Evolutionary conservation across 2,329 filamentous ascomycete genomes (phyloP), one percentile per base, ranked within the genome.

Genomic region (Fusarium concolor): DNA sequence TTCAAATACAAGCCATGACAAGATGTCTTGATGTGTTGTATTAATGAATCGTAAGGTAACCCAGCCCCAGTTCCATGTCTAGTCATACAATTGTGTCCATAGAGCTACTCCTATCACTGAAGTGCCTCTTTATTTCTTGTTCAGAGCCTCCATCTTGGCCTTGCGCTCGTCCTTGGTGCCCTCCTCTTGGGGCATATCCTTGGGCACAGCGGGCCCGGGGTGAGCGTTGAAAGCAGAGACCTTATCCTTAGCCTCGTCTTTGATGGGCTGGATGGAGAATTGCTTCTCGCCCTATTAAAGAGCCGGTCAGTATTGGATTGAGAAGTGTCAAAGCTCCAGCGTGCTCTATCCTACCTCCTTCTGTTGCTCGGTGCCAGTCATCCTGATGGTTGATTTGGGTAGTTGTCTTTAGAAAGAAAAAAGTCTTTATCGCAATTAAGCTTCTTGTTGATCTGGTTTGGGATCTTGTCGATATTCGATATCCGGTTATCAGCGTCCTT

Each of bases 111-210:
- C 65, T 52, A 22, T 12, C 31, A 18, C 28, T 41, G 15, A 20
- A 45, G 54, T 39, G 14, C 24, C 28, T 31, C 55, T 56, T 71
- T 63, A 72, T 63, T 75, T 74, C 75, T 90, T 88, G 82, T 92
- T 92, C 77, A 93, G 72, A 73, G 87, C 87, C 76, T 88, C 81
- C 63, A 88, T 89, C 77, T 87, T 89, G 14, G 85, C 88, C 73
- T 85, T 81, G 54, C 90, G 86, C 74, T 93, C 90, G 76, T 91
- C 90, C 79, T 90, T 91, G 60, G 85, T 87, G 17, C 87, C 88
- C 79, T 90, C 87, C 50, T 85, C 76, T 33, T 79, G 78, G 17
- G 83, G 83, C 79, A 88, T 84, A 62, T 84, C 81, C 65, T 87
- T 78, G 18, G 85, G 81, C 26, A 88, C 71, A 28, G 80, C 87